Evolutionary conservation across 371 early-diverging fungal species (phyloP), one percentile per base, ranked within the genome.

Genomic region (Polyrhizophydium stewartii): DNA sequence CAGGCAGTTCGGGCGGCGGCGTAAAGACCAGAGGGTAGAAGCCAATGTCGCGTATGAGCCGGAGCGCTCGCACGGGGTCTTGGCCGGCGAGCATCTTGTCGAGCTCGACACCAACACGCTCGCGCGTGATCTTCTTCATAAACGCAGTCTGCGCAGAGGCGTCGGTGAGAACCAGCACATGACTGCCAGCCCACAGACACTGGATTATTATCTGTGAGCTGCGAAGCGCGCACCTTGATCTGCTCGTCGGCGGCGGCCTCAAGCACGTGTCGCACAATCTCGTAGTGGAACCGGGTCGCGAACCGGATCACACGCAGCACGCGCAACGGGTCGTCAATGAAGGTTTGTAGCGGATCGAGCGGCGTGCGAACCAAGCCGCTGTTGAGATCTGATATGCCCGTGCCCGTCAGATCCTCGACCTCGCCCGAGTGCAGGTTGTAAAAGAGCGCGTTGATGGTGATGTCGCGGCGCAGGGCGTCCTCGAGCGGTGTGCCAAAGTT

Each of bases 361-460:
- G 99, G 99, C 25, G 99, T 99, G 49, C 96, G 60, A 40, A 97
- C 85, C 16, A 86, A 51, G 7, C 91, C 89, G 16, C 73, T 59
- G 17, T 63, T 62, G 46, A 97, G 73, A 70, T 97, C 96, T 0
- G 67, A 58, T 2, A 95, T 63, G 17, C 97, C 97, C 73, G 7
- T 7, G 5, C 52, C 52, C 5, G 52, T 51, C 21, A 27, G 17
- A 51, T 51, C 52, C 33, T 51, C 52, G 28, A 51, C 55, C 33
- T 76, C 33, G 1, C 72, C 66, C 0, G 94, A 90, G 65, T 91
- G 88, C 25, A 99, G 80, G 75, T 99, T 99, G 77, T 96, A 99
- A 65, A 99, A 99, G 53, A 99, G 78, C 30, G 99, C 86, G 68
- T 99, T 99, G 74, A 99, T 97, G 21, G 99, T 99, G 9, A 91